phyloP scores from a whole-genome alignment of 306 rosid genomes.

The Inga oerstediana region DNA sequence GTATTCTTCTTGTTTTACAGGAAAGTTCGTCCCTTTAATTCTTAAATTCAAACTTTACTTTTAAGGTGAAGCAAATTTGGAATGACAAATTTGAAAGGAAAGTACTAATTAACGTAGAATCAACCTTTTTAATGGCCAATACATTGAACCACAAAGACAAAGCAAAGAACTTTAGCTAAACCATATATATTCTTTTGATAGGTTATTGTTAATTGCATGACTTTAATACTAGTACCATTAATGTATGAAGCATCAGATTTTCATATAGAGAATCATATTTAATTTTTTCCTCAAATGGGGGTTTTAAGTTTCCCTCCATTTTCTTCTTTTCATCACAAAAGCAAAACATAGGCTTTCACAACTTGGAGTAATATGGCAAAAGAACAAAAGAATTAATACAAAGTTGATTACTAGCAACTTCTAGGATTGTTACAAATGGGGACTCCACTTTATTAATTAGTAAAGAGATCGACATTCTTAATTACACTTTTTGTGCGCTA shows the following conservation, averaged over 20 bases:
- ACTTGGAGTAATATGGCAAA: slow-evolving; percentile 6
- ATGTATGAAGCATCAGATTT: not conserved
- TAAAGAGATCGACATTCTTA: not conserved
- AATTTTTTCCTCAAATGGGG: not conserved
- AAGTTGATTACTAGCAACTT: slow-evolving; percentile 9
- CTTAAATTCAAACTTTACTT: not conserved
- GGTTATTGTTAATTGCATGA: slow-evolving; percentile 7
- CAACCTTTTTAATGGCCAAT: not conserved
- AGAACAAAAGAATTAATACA: not conserved
- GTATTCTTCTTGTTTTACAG: not conserved
- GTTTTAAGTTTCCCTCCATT: slow-evolving; percentile 27
- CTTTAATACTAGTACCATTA: not conserved
- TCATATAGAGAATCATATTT: not conserved
- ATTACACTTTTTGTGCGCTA: not conserved
- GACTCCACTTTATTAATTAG: not conserved
- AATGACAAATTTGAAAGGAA: not conserved
- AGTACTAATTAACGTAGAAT: not conserved
- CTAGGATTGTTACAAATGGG: not conserved
- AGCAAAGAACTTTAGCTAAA: slow-evolving; percentile 33
- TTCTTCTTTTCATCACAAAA: slow-evolving; percentile 1
- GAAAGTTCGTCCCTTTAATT: not conserved
- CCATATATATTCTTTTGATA: slow-evolving; percentile 14
- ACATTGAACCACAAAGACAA: slow-evolving; percentile 24
- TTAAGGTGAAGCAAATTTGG: not conserved
- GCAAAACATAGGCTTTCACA: not conserved